phyloP scores from a whole-genome alignment of 371 early-diverging fungal genomes.

The Actinomortierella wolfii region DNA sequence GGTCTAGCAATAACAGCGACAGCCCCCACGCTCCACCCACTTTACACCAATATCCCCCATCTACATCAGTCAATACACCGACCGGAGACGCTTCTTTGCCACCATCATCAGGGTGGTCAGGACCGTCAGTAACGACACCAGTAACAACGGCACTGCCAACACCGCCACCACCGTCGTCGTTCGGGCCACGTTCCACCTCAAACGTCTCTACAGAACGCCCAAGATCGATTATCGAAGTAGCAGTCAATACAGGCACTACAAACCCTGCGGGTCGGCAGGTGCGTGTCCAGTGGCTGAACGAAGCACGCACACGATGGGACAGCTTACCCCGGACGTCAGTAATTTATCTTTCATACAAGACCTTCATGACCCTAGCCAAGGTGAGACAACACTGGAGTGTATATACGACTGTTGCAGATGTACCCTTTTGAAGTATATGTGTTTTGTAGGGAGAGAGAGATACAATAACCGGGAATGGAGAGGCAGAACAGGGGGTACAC shows the following conservation, averaged over 20 bases:
- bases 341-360: conserved; percentile 19
- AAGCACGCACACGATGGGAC: conserved; percentile 14
- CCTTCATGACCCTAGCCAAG: conserved; percentile 18
- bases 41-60: neutral
- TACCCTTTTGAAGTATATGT: too few relatives aligned
- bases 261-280: conserved; percentile 28
- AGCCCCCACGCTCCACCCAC: conserved; percentile 4
- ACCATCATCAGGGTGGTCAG: neutral
- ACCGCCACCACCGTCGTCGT: neutral
- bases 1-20: neutral
- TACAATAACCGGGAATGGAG: too few relatives aligned
- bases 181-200: neutral
- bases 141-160: neutral
- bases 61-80: neutral
- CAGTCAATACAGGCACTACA: conserved; percentile 17
- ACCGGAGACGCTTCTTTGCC: neutral
- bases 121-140: neutral
- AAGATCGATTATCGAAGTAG: conserved; percentile 31
- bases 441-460: too few relatives aligned
- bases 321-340: conserved; percentile 30
- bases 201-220: conserved; percentile 5
- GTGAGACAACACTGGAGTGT: conserved; percentile 12
- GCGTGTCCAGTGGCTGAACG: conserved; percentile 22
- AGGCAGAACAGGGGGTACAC: too few relatives aligned
- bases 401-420: too few relatives aligned